Percentiles rank a stretch among this genome's conserved stretches.
phyloP scores from a whole-genome alignment of 139 green algal species.

The Marvania coccoides region DNA sequence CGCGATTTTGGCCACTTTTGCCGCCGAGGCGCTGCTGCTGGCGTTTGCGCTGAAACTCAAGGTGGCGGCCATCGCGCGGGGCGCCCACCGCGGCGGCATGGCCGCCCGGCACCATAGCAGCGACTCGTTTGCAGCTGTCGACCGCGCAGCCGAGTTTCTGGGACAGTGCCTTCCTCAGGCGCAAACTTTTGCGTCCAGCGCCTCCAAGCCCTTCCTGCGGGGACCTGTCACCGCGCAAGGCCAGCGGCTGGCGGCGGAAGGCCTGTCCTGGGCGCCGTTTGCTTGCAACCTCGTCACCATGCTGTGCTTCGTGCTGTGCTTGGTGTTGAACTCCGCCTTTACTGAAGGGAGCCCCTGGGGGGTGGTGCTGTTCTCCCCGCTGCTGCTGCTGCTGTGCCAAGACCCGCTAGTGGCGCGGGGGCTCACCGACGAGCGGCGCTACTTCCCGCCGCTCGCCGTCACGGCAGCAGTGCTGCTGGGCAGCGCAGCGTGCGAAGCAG shows the following conservation, averaged over 20 bases:
- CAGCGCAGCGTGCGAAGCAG: background rate
- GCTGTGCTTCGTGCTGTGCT: constrained; percentile 53
- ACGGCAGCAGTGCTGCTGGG: background rate
- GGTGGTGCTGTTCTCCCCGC: constrained; percentile 56
- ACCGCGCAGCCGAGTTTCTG: constrained; percentile 33
- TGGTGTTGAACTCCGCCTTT: constrained; percentile 57
- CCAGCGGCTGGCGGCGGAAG: constrained; percentile 42
- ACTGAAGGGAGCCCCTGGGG: constrained; percentile 2
- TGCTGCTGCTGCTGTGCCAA: constrained; percentile 74
- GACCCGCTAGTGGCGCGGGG: constrained; percentile 60
- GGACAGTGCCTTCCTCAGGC: constrained; percentile 36
- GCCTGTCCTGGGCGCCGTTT: constrained; percentile 70
- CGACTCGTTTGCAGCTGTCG: constrained; percentile 11
- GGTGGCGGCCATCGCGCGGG: constrained; percentile 33
- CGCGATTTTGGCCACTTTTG: constrained; percentile 67
- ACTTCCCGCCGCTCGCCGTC: constrained; percentile 49
- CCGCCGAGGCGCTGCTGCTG: constrained; percentile 73
- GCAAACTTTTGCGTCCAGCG: background rate
- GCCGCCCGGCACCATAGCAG: background rate
- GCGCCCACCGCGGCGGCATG: background rate
- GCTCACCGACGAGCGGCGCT: constrained; percentile 56
- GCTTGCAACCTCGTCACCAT: constrained; percentile 71
- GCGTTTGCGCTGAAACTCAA: constrained; percentile 89
- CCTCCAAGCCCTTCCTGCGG: constrained; percentile 14
- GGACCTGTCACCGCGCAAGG: constrained; percentile 34